Percentiles rank a stretch among this genome's conserved stretches.
These are phyloP conservation scores for Sclerospora graminicola DNA, from an alignment of 352 stramenopile genomes.

Conservation along the genomic window DNA sequence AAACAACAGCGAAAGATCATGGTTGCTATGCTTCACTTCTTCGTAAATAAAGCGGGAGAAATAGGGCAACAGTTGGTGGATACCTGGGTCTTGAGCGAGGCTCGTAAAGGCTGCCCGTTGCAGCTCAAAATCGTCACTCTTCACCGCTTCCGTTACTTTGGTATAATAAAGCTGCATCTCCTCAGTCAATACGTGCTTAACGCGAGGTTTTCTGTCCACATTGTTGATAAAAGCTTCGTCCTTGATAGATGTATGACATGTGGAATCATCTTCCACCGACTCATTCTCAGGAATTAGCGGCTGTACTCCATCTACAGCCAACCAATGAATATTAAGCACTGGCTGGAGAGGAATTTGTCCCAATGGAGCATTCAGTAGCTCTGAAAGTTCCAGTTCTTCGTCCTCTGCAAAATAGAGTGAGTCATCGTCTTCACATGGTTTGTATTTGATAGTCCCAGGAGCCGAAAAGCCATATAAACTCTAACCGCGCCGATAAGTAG, in stretches of 20 bases:
- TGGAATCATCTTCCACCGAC: conserved; percentile 58
- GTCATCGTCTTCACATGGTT: conserved; percentile 43
- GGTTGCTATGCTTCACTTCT: conserved; percentile 78
- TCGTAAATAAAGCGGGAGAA: conserved; percentile 85
- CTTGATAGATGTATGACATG: conserved; percentile 58
- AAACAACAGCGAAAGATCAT: conserved; percentile 62
- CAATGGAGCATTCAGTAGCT: conserved; percentile 69
- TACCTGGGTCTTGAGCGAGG: conserved; percentile 72
- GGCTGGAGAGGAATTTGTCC: conserved; percentile 64
- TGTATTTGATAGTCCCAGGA: conserved; percentile 39
- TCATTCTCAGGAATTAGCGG: conserved; percentile 79
- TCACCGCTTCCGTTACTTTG: conserved; percentile 78
- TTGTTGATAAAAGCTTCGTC: conserved; percentile 61
- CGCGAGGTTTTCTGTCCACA: conserved; percentile 64
- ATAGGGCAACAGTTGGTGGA: conserved; percentile 86
- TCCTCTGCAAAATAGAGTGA: conserved; percentile 65
- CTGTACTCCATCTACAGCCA: conserved; percentile 77
- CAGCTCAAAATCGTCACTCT: conserved; percentile 58
- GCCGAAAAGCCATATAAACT: conserved; percentile 65
- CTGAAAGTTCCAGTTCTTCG: conserved; percentile 53
- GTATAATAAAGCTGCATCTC: conserved; percentile 88
- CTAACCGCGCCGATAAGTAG: conserved; percentile 15
- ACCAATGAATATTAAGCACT: conserved; percentile 69
- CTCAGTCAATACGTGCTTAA: conserved; percentile 82
- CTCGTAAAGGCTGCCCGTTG: conserved; percentile 72